phyloP scores from a whole-genome alignment of 495 filamentous ascomycete genomes.

The Xylaria scruposa region DNA sequence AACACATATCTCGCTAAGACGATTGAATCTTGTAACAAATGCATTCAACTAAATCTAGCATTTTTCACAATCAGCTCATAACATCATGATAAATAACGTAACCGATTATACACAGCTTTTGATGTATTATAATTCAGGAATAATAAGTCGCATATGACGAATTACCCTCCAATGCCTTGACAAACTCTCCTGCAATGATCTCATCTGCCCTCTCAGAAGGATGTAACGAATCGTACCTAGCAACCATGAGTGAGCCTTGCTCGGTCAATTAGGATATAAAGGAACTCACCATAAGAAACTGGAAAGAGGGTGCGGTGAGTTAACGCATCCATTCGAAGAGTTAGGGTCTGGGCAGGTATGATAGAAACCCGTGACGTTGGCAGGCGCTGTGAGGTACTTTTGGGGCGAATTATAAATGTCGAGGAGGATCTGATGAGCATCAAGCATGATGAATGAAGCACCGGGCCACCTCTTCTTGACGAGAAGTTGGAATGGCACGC shows the following conservation, averaged over 20 bases:
- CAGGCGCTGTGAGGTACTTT: conserved; percentile 64
- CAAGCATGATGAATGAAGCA: conserved; percentile 66
- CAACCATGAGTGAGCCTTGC: conserved; percentile 57
- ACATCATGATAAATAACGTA: background rate
- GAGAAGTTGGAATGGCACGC: conserved; percentile 60
- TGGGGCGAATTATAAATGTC: conserved; percentile 68
- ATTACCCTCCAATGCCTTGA: conserved; percentile 62
- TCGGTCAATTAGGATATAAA: background rate
- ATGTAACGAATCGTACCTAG: conserved; percentile 67
- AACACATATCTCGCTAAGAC: background rate
- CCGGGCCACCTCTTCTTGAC: conserved; percentile 63
- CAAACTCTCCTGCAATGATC: conserved; percentile 65
- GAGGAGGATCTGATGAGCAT: conserved; percentile 66
- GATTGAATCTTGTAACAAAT: background rate
- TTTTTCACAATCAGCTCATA: background rate
- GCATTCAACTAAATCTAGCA: background rate
- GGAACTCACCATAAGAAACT: conserved; percentile 54
- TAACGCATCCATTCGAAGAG: conserved; percentile 40
- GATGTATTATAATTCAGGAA: background rate
- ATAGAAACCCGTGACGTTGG: conserved; percentile 66
- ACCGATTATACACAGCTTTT: background rate
- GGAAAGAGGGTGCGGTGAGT: conserved; percentile 37
- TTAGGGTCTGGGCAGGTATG: conserved; percentile 55
- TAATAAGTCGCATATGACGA: conserved; percentile 60
- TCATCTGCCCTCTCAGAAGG: conserved; percentile 63